Percentiles rank a stretch among this genome's conserved stretches.
Conservation (phyloP, 176 grass and related monocot genomes). For the Tillandsia leiboldiana region DNA sequence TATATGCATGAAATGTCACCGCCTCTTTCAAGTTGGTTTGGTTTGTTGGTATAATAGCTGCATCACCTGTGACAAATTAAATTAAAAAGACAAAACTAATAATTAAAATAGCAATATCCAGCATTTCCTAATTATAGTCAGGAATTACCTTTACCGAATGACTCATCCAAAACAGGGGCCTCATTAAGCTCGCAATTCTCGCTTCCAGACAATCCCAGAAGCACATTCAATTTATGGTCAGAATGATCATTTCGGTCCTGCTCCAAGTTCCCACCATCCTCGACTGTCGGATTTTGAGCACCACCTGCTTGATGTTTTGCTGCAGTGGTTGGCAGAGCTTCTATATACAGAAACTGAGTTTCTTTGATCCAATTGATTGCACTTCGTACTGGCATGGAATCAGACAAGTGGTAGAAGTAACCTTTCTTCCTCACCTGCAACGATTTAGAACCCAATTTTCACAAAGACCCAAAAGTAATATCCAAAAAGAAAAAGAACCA, state of each 20-base stretch:
- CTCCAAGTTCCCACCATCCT: conserved; percentile 17
- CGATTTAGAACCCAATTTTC: neutral
- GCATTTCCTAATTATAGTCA: neutral
- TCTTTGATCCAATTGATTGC: conserved; percentile 32
- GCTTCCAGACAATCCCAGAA: neutral
- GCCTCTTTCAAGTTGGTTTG: neutral
- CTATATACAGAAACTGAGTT: conserved; percentile 49
- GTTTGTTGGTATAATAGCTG: neutral
- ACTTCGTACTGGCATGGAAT: conserved; percentile 46
- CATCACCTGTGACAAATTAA: conserved; percentile 1
- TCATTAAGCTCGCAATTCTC: neutral
- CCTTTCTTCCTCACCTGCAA: conserved; percentile 43
- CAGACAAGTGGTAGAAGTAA: conserved; percentile 47
- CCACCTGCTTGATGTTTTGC: conserved; percentile 4
- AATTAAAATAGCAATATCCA: neutral
- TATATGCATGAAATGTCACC: neutral
- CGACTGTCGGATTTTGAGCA: neutral
- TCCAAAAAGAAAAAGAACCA: neutral
- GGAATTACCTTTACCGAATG: neutral
- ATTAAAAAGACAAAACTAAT: neutral
- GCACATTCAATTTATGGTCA: neutral
- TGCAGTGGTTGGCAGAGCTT: conserved; percentile 17
- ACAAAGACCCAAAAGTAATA: neutral
- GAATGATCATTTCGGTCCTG: neutral
- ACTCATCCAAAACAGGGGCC: neutral